Conservation (phyloP, 768 basidiomycete genomes). For the Coprinopsis strossmayeri region DNA sequence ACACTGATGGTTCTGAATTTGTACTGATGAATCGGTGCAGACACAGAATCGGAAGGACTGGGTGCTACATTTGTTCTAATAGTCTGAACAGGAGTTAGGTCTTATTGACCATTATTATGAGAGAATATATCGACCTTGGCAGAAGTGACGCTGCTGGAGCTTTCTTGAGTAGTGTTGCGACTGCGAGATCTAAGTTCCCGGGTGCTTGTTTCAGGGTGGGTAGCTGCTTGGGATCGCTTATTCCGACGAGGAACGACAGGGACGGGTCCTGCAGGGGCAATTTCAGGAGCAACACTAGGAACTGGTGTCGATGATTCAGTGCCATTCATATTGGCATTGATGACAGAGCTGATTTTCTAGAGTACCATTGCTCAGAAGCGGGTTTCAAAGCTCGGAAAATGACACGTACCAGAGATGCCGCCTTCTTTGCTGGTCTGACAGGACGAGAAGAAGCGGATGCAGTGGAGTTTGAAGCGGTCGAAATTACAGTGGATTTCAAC, state of each 20-base stretch:
- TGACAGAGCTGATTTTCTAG: conserved; percentile 4
- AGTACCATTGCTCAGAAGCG: too few species aligned
- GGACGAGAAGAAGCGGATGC: conserved; percentile 4
- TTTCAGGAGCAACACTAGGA: not conserved
- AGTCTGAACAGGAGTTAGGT: not conserved
- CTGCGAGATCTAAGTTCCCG: conserved; percentile 40
- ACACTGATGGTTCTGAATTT: conserved; percentile 26
- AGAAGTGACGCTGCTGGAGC: conserved; percentile 30
- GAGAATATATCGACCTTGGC: conserved; percentile 25
- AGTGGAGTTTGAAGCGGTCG: not conserved
- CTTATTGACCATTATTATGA: not conserved
- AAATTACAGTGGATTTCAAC: not conserved
- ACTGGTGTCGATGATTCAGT: not conserved
- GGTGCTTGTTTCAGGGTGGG: conserved; percentile 21
- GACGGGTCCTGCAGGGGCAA: not conserved
- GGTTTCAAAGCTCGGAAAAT: too few species aligned
- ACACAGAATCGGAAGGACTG: not conserved
- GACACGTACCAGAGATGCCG: conserved; percentile 2
- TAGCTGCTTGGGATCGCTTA: not conserved
- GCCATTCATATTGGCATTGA: conserved; percentile 8
- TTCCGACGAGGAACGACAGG: not conserved
- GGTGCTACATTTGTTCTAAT: not conserved
- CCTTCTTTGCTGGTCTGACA: conserved; percentile 8
- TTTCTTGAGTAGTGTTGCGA: conserved; percentile 31
- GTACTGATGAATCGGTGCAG: not conserved